Evolutionary conservation across 352 stramenopile species (phyloP), one percentile per base, ranked within the genome.

Genomic region (Globisporangium echinulatum): DNA sequence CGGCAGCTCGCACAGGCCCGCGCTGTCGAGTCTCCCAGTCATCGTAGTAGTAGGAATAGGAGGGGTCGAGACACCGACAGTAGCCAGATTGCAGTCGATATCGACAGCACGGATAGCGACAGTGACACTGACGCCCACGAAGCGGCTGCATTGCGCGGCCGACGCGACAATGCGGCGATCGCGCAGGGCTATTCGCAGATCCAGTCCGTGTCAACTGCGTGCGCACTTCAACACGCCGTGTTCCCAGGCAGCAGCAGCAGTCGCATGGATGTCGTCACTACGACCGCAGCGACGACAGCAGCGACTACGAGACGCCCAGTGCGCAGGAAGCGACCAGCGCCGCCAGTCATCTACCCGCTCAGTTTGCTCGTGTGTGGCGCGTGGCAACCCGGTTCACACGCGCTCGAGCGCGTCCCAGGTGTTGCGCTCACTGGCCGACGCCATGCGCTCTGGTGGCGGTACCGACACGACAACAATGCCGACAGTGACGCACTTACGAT

Each of bases 141-240:
- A n/a, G 8, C 40, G 17, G 71, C 76, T n/a, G 43, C 53, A 2
- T 67, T 93, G 9, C 65, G 64, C 5, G 77, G 69, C 42, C 61
- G 84, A 44, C 66, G 79, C 39, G 84, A 93, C 49, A 69, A 87
- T 38, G 52, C 62, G 10, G 72, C 81, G 9, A 87, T 93, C 50
- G 74, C 61, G 7, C 64, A 87, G 43, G 84, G 84, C 4, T 90
- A 87, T 55, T 88, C 69, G 15, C 84, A 93, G 58, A 89, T 93
- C 53, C 81, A 85, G 68, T 90, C 79, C 17, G 73, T 93, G 54
- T 91, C 84, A 33, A 75, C 53, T 14, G 54, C 72, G 14, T 56
- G 83, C 38, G 83, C 83, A 1, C 56, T 92, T n/a, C 69, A 88
- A 49, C 65, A 79, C 17, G 72, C 72, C 13, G 54, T 86, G 13